A percentile compares a stretch with the other conserved stretches of the same genome.
phyloP scores from a whole-genome alignment of 176 grass and related monocot genomes.

The Triticum monococcum region DNA sequence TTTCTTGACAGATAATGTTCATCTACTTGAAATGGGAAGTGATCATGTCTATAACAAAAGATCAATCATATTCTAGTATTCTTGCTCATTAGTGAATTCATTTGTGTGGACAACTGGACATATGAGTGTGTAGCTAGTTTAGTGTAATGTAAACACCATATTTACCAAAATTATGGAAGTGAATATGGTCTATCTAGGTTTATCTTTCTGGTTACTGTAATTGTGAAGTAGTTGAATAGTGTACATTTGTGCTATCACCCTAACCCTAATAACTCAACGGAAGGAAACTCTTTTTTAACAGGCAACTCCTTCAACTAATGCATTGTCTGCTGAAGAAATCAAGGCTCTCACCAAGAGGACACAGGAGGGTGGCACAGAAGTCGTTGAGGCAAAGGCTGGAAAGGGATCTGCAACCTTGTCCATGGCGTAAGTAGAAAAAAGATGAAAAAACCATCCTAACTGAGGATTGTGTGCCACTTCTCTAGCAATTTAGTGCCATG shows the following conservation, averaged over 20 bases:
- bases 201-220: conserved; percentile 4
- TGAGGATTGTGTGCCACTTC: neutral
- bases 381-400: conserved; percentile 95
- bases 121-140: neutral
- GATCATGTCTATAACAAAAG: neutral
- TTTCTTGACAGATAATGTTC: neutral
- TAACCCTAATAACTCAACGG: neutral
- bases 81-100: neutral
- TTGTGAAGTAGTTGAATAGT: conserved; percentile 1
- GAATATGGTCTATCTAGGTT: neutral
- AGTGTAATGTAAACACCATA: neutral
- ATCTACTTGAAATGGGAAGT: neutral
- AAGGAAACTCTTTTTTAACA: conserved; percentile 15
- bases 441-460: neutral
- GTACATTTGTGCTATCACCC: neutral
- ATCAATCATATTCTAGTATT: conserved; percentile 8
- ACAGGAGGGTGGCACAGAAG: conserved; percentile 90
- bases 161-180: neutral
- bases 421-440: conserved; percentile 80
- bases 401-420: conserved; percentile 96
- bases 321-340: conserved; percentile 63
- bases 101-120: neutral
- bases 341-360: conserved; percentile 91
- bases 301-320: conserved; percentile 77
- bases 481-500: neutral